Evolutionary conservation across 495 filamentous ascomycete genomes (phyloP), one percentile per base, ranked within the genome.

Genomic region (Aspergillus leporis): DNA sequence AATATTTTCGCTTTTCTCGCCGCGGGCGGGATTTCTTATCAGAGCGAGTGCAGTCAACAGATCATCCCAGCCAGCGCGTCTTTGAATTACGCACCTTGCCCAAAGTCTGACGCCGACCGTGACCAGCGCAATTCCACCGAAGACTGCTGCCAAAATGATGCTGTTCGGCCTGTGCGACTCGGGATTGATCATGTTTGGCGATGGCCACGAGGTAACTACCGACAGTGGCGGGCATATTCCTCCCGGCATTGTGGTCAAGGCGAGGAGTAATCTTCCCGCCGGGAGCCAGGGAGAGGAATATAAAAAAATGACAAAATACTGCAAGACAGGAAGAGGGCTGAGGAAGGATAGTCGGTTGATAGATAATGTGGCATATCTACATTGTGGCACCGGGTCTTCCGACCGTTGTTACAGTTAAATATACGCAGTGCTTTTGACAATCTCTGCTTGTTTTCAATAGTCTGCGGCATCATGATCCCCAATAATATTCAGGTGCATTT

Each of bases 151-250:
- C 5, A 60, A 13, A 13, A 60, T 36, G 16, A 50, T 22, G 16
- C 43, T 40, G 2, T 30, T 30, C 10, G 41, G 51, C 16, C 58
- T 30, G 40, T 60, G 58, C 14, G 51, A 54, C 28, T 60, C 58
- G 9, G 51, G 51, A 32, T 60, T 45, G 58, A 34, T 40, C 19
- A 49, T 59, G 19, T 53, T 59, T 16, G 50, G 40, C 1, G 57
- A 14, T 4, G 57, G 58, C 58, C 58, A 60, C 12, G 51, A 60
- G 22, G 23, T 51, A n/a, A 60, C 41, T 14, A 60, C 58, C 31
- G 40, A 47, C 10, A 32, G 49, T 31, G 58, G 58, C 21, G 58
- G 58, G 38, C 31, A 41, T 12, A 60, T 19, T 14, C 58, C 58
- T 34, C 58, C 58, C 0, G 58, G 43, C 58, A 58, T 62, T 23